Evolutionary conservation across 176 grass and related monocot species (phyloP).

Genomic region (Phragmites australis): DNA sequence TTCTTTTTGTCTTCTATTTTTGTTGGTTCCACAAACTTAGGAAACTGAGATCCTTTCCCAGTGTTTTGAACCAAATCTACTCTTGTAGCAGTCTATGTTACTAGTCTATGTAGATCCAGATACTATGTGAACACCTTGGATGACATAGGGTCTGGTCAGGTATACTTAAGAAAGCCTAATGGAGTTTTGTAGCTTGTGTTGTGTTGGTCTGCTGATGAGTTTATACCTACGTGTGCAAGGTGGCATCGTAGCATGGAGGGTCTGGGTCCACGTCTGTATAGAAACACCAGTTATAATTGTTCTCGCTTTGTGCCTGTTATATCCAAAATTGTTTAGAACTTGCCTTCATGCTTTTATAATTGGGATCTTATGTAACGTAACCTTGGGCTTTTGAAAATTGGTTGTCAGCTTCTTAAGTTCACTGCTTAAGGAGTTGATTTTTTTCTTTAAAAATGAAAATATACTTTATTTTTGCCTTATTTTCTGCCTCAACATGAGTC

Average conservation of each 20-base stretch:
- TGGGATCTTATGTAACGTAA: neutral
- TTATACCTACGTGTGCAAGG: neutral
- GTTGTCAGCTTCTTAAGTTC: neutral
- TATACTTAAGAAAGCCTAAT: too few species aligned
- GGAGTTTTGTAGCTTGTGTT: neutral
- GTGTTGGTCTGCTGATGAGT: neutral
- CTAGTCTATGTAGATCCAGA: too few species aligned
- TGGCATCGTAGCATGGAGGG: neutral
- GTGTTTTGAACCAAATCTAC: conserved; percentile 5
- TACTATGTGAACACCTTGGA: too few species aligned
- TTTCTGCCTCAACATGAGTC: neutral
- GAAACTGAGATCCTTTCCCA: neutral
- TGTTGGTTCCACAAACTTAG: neutral
- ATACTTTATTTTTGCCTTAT: conserved; percentile 17
- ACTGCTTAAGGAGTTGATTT: conserved; percentile 9
- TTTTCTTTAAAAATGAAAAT: conserved; percentile 1
- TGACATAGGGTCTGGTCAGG: too few species aligned
- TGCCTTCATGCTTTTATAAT: conserved; percentile 7
- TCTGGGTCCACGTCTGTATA: neutral
- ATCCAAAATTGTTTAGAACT: neutral
- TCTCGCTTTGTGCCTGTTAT: conserved; percentile 14
- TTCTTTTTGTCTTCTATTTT: neutral
- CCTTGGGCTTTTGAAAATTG: neutral
- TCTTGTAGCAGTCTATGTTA: neutral
- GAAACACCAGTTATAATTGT: neutral